Percentiles rank a stretch among this genome's conserved stretches.
Evolutionary conservation across 2,329 filamentous ascomycete genomes (phyloP).

Genomic region (Dothistroma pini): DNA sequence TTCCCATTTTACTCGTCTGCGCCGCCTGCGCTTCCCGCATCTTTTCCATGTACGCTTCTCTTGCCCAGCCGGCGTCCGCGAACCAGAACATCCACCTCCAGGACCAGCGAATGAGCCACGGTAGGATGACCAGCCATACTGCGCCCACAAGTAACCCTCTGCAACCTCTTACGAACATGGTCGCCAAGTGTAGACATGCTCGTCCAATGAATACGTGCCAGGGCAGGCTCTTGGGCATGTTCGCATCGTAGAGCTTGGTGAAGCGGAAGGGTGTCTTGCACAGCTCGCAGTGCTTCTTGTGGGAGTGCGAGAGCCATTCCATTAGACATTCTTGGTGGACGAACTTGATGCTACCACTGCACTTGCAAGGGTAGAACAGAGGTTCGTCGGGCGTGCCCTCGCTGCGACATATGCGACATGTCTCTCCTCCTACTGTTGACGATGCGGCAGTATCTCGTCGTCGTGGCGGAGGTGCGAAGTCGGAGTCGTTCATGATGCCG

Average conservation of each 20-base stretch:
- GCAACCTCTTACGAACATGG: conserved; percentile 16
- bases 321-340: conserved; percentile 98
- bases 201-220: conserved; percentile 76
- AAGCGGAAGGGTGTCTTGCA: conserved; percentile 99
- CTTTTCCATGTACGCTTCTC: conserved; percentile 35
- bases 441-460: conserved; percentile 27
- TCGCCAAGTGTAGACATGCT: conserved; percentile 66
- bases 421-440: conserved; percentile 60
- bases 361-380: conserved; percentile 97
- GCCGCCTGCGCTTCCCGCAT: conserved; percentile 16
- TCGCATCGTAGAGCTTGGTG: conserved; percentile 91
- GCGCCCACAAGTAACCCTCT: conserved; percentile 73
- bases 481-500: conserved; percentile 46
- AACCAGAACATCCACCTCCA: conserved; percentile 97
- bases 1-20: neutral
- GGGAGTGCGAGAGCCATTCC: conserved; percentile 97
- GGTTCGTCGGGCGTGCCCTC: conserved; percentile 80
- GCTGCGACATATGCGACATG: conserved; percentile 94
- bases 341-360: conserved; percentile 96
- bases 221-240: conserved; percentile 85
- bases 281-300: conserved; percentile 99
- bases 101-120: conserved; percentile 83
- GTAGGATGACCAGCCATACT: conserved; percentile 86
- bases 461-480: conserved; percentile 33
- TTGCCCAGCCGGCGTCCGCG: conserved; percentile 69